A percentile compares a stretch with the other conserved stretches of the same genome.
Evolutionary conservation across 2,329 filamentous ascomycete genomes (phyloP).

Genomic region (Daldinia eschscholtzii): DNA sequence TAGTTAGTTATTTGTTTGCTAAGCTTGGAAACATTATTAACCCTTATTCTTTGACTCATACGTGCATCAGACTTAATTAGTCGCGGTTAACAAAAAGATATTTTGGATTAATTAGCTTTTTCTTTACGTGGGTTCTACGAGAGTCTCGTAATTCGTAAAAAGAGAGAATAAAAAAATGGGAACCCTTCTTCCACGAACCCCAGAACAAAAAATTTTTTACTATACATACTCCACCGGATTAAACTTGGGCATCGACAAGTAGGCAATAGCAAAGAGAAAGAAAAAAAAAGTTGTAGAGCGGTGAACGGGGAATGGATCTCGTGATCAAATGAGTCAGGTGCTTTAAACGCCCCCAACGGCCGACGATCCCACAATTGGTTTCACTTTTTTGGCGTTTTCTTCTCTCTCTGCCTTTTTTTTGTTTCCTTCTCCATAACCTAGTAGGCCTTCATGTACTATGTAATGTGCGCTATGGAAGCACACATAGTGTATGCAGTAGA

Average conservation of each 20-base stretch:
- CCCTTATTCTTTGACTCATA: conserved; percentile 9
- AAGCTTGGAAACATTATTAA: neutral
- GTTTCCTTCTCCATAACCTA: neutral
- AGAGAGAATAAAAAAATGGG: neutral
- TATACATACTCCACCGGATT: conserved; percentile 9
- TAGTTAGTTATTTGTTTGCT: neutral
- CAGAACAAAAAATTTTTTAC: conserved; percentile 10
- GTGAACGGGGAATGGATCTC: conserved; percentile 36
- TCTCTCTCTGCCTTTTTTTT: neutral
- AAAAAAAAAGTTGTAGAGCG: conserved; percentile 20
- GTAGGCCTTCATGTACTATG: neutral
- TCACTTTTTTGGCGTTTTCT: neutral
- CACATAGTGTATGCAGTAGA: conserved; percentile 12
- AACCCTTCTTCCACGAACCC: neutral
- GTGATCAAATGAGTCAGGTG: conserved; percentile 39
- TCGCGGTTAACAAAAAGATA: conserved; percentile 23
- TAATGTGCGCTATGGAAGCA: neutral
- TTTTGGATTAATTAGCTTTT: conserved; percentile 29
- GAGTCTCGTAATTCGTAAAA: neutral
- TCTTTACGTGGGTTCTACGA: neutral
- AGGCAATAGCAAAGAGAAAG: neutral
- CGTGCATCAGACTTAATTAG: conserved; percentile 11
- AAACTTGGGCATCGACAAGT: conserved; percentile 18
- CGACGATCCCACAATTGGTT: conserved; percentile 6
- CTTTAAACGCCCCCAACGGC: conserved; percentile 28